Conservation (phyloP, 768 basidiomycete genomes). For the Russula virescens region DNA sequence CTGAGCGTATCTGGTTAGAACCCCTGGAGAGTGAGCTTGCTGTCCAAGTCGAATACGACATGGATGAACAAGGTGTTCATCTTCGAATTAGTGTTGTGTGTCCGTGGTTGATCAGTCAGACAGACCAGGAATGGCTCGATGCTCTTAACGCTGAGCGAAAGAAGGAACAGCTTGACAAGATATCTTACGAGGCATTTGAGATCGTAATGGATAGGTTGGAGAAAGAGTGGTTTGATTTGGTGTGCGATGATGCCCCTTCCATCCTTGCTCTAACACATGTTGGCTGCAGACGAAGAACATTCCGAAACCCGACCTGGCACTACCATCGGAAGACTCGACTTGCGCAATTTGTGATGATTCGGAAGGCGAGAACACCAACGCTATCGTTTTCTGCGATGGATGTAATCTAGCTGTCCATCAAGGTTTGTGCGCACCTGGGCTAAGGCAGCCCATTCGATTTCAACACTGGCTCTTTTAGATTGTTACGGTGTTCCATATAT, state of each 20-base stretch:
- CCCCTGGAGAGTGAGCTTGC: constrained; percentile 90
- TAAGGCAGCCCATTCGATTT: background rate
- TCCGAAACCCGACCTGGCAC: constrained; percentile 78
- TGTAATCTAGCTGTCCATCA: constrained; percentile 99
- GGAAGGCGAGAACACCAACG: constrained; percentile 97
- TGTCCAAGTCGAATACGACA: constrained; percentile 96
- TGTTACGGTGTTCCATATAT: constrained; percentile 99
- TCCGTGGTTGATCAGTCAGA: background rate
- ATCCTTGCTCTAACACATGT: constrained; percentile 5
- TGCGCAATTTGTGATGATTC: constrained; percentile 98
- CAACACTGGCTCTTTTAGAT: constrained; percentile 45
- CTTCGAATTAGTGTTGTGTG: background rate
- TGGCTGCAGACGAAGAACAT: constrained; percentile 77
- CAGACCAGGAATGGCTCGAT: constrained; percentile 95
- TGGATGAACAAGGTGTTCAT: constrained; percentile 91
- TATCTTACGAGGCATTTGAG: constrained; percentile 87
- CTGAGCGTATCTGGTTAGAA: constrained; percentile 42
- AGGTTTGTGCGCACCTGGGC: constrained; percentile 44
- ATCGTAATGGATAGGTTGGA: constrained; percentile 96
- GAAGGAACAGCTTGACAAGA: constrained; percentile 61
- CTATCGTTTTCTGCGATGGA: constrained; percentile 98
- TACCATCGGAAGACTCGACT: constrained; percentile 93
- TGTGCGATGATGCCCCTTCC: constrained; percentile 35
- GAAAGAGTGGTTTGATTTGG: constrained; percentile 98
- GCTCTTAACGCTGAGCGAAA: constrained; percentile 74